Evolutionary conservation across 192 early-diverging fungal genomes (phyloP).

Genomic region (Thoreauomyces humboldtii): DNA sequence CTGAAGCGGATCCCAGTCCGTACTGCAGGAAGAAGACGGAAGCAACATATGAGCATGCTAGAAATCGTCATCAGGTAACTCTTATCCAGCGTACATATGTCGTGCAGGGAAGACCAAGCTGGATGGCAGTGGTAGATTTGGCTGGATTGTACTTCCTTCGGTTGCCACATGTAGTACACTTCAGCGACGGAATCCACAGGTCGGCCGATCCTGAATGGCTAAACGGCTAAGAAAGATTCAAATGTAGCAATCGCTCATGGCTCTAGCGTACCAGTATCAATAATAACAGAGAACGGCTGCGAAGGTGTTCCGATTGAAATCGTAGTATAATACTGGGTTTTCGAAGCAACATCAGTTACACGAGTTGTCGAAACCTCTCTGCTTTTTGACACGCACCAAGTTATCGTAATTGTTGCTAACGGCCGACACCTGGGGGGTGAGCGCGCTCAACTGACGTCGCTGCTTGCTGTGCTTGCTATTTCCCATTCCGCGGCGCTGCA

Average conservation of each 20-base stretch:
- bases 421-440: background rate
- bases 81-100: conserved; percentile 20
- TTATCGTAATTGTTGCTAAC: conserved; percentile 12
- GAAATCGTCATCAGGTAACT: background rate
- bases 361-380: no score
- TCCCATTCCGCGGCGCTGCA: conserved; percentile 9
- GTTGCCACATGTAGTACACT: conserved; percentile 3
- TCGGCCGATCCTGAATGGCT: conserved; percentile 26
- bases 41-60: no score
- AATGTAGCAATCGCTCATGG: no score
- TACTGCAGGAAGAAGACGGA: conserved; percentile 23
- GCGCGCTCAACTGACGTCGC: conserved; percentile 3
- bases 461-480: conserved; percentile 3
- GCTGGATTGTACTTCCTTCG: conserved; percentile 14
- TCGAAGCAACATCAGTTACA: no score
- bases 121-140: conserved; percentile 10
- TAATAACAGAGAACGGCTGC: conserved; percentile 17
- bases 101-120: conserved; percentile 8
- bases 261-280: conserved; percentile 30
- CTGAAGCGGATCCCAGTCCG: conserved; percentile 18
- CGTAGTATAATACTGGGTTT: conserved; percentile 30
- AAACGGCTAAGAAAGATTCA: no score
- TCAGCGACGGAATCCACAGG: conserved; percentile 20
- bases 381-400: conserved; percentile 4
- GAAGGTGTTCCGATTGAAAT: conserved; percentile 20